Conservation (phyloP, 1,139 yeast genomes). For the Kodamaea ohmeri region DNA sequence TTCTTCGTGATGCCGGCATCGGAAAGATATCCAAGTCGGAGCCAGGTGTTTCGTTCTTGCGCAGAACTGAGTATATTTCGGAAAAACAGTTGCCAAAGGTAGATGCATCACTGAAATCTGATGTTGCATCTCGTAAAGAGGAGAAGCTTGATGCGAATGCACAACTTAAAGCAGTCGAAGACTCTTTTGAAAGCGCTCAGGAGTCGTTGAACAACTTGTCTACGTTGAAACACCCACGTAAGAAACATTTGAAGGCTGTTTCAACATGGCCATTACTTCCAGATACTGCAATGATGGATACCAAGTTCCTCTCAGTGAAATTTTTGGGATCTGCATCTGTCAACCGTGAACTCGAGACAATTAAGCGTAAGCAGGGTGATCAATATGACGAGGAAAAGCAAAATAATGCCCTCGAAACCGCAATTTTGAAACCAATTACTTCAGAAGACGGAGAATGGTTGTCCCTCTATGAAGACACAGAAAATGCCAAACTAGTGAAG, state of each 20-base stretch:
- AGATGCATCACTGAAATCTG: slow-evolving; percentile 13
- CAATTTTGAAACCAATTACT: slow-evolving; percentile 74
- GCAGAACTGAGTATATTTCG: slow-evolving; percentile 91
- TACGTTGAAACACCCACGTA: slow-evolving; percentile 69
- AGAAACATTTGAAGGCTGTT: slow-evolving; percentile 70
- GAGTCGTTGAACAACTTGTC: slow-evolving; percentile 45
- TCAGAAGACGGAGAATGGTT: slow-evolving; percentile 81
- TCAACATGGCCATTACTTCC: slow-evolving; percentile 82
- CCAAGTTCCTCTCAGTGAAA: slow-evolving; percentile 66
- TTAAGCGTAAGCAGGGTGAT: slow-evolving; percentile 37
- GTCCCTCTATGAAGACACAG: slow-evolving; percentile 55
- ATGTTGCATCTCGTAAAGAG: slow-evolving; percentile 16
- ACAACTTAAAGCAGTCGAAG: slow-evolving; percentile 69
- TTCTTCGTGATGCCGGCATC: slow-evolving; percentile 76
- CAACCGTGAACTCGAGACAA: slow-evolving; percentile 34
- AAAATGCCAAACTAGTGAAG: slow-evolving; percentile 33
- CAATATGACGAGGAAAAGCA: slow-evolving; percentile 40
- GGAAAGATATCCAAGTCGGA: slow-evolving; percentile 48
- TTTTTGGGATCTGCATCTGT: slow-evolving; percentile 79
- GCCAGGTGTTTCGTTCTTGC: slow-evolving; percentile 75
- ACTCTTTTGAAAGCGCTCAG: slow-evolving; percentile 64
- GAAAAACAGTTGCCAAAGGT: slow-evolving; percentile 32
- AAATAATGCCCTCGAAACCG: slow-evolving; percentile 50
- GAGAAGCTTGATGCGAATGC: slow-evolving; percentile 56
- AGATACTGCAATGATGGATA: slow-evolving; percentile 85